phyloP scores from a whole-genome alignment of 192 early-diverging fungal genomes.

The Rhizoclosmatium sp. region DNA sequence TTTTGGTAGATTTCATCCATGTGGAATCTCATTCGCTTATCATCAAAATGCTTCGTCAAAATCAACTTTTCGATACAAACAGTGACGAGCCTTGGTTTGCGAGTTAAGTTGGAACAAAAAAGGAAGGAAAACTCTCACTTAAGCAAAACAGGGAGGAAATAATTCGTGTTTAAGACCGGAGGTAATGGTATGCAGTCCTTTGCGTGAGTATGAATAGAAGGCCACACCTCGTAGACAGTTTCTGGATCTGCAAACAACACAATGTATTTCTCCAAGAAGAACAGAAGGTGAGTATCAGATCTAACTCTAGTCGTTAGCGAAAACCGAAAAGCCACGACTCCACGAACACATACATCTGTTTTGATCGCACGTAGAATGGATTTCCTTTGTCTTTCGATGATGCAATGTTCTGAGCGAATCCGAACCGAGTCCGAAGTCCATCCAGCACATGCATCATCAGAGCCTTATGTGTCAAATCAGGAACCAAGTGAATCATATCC shows the following conservation, averaged over 20 bases:
- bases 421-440: constrained; percentile 34
- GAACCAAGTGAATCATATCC: constrained; percentile 40
- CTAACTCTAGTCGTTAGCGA: constrained; percentile 39
- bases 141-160: constrained; percentile 66
- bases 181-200: constrained; percentile 70
- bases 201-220: constrained; percentile 60
- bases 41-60: constrained; percentile 59
- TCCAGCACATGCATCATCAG: constrained; percentile 38
- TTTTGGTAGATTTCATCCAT: constrained; percentile 47
- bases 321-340: constrained; percentile 2
- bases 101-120: not conserved
- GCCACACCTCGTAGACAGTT: constrained; percentile 66
- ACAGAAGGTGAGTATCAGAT: constrained; percentile 68
- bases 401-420: constrained; percentile 15
- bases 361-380: constrained; percentile 45
- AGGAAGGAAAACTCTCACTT: constrained; percentile 36
- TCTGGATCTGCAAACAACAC: constrained; percentile 53
- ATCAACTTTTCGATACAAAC: constrained; percentile 59
- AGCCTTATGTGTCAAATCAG: constrained; percentile 7
- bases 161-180: constrained; percentile 57
- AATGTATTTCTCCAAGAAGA: constrained; percentile 72
- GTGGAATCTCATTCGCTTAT: constrained; percentile 64
- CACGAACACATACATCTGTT: constrained; percentile 55
- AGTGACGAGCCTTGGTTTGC: constrained; percentile 59
- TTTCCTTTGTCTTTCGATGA: constrained; percentile 36